These are phyloP conservation scores for Hirschioporus abietinus DNA, from an alignment of 768 basidiomycete genomes.

Conservation along the genomic window DNA sequence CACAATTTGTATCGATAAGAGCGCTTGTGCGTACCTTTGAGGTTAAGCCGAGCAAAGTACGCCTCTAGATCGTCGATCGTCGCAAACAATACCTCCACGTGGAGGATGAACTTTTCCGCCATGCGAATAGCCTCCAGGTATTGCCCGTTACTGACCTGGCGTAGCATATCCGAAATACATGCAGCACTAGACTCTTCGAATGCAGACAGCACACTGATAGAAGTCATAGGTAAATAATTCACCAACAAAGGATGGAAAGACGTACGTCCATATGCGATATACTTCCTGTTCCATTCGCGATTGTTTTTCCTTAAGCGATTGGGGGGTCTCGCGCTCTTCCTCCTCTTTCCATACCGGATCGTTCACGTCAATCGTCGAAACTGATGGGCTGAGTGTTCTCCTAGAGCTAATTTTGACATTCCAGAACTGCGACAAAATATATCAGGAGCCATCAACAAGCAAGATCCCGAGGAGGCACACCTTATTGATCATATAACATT, in stretches of 20 bases:
- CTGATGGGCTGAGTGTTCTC: conserved; percentile 54
- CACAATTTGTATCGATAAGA: neutral
- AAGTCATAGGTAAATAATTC: conserved; percentile 12
- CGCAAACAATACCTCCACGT: conserved; percentile 96
- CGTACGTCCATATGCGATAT: conserved; percentile 97
- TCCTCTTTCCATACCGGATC: conserved; percentile 65
- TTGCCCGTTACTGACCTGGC: conserved; percentile 94
- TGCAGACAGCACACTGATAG: conserved; percentile 78
- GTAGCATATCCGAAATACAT: conserved; percentile 97
- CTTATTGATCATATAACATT: conserved; percentile 99
- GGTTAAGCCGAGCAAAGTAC: conserved; percentile 69
- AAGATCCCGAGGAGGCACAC: conserved; percentile 36
- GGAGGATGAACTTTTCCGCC: conserved; percentile 98
- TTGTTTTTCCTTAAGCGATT: conserved; percentile 84
- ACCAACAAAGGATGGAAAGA: conserved; percentile 18
- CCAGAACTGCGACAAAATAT: conserved; percentile 70
- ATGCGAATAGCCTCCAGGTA: conserved; percentile 96
- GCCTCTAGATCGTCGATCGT: conserved; percentile 95
- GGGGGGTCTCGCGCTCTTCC: conserved; percentile 73
- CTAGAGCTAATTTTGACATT: conserved; percentile 90
- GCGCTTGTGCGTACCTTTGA: conserved; percentile 64
- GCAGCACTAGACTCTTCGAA: conserved; percentile 99
- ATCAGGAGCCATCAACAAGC: conserved; percentile 4
- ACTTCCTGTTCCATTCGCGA: conserved; percentile 95
- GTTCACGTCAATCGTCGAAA: conserved; percentile 46